Evolutionary conservation across 1,284 basidiomycete genomes (phyloP).

Genomic region (Sanghuangporus baumii): DNA sequence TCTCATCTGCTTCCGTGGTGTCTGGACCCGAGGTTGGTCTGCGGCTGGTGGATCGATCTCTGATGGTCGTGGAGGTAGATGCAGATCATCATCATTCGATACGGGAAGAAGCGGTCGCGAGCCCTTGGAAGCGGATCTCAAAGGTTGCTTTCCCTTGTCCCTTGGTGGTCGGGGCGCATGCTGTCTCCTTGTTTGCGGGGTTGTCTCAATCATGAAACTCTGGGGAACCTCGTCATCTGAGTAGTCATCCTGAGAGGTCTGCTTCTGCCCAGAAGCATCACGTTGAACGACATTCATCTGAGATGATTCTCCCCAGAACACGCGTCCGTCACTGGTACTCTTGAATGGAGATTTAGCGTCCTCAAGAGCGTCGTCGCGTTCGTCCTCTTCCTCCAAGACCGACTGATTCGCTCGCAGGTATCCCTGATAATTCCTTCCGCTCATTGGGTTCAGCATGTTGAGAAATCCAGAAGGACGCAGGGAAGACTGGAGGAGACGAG

Average conservation of each 20-base stretch:
- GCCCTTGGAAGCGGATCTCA: constrained; percentile 1
- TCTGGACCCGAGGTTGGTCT: constrained; percentile 8
- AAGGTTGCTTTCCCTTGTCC: constrained; percentile 28
- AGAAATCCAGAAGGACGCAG: constrained; percentile 43
- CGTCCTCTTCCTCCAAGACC: constrained; percentile 60
- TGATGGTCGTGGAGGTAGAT: constrained; percentile 63
- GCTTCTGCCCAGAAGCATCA: constrained; percentile 59
- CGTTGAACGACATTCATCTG: constrained; percentile 54
- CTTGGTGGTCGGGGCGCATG: constrained; percentile 27
- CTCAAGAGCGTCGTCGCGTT: constrained; percentile 35
- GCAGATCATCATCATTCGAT: constrained; percentile 27
- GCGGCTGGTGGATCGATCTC: constrained; percentile 38
- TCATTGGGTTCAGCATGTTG: constrained; percentile 76
- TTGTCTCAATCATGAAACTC: constrained; percentile 76
- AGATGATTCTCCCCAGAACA: constrained; percentile 51
- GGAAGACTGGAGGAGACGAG: constrained; percentile 16
- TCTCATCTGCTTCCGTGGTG: constrained; percentile 39
- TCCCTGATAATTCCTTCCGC: constrained; percentile 56
- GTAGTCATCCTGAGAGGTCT: constrained; percentile 53
- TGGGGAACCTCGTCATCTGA: constrained; percentile 79
- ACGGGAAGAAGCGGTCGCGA: constrained; percentile 31
- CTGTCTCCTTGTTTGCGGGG: constrained; percentile 30
- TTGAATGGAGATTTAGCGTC: constrained; percentile 45
- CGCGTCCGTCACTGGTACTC: constrained; percentile 44
- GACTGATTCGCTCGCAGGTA: constrained; percentile 65